Percentiles rank a stretch among this genome's conserved stretches.
These are phyloP conservation scores for Termitomyces sp. DNA, from an alignment of 768 basidiomycete species.

Conservation along the genomic window DNA sequence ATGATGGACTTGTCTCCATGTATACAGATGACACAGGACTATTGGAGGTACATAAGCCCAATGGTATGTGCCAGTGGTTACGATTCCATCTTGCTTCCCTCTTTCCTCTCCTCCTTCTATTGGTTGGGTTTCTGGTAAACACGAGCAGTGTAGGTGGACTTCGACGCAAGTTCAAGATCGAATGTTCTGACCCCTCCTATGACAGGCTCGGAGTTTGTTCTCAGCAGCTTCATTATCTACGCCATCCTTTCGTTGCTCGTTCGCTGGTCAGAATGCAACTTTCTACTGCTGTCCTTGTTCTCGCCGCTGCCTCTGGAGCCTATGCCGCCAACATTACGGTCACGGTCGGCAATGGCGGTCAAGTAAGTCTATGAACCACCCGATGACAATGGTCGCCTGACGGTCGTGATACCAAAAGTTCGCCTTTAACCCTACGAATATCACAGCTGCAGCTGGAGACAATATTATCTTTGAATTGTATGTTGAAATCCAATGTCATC, in stretches of 20 bases:
- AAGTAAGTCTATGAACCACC: slow-evolving; percentile 18
- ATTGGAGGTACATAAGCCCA: neutral
- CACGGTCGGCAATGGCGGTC: slow-evolving; percentile 36
- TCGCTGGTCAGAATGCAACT: slow-evolving; percentile 45
- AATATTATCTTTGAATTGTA: slow-evolving; percentile 53
- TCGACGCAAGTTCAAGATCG: neutral
- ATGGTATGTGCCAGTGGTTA: neutral
- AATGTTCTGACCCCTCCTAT: neutral
- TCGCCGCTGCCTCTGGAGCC: slow-evolving; percentile 36
- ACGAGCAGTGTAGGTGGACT: slow-evolving; percentile 43
- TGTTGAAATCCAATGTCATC: slow-evolving; percentile 11
- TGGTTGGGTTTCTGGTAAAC: slow-evolving; percentile 32
- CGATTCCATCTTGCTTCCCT: neutral
- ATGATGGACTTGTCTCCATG: slow-evolving; percentile 7
- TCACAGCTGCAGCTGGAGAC: slow-evolving; percentile 44
- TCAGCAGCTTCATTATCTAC: slow-evolving; percentile 8
- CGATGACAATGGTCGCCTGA: neutral
- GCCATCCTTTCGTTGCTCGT: slow-evolving; percentile 7
- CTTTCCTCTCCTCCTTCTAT: slow-evolving; percentile 15
- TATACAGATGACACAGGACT: slow-evolving; percentile 3
- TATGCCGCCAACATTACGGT: slow-evolving; percentile 34
- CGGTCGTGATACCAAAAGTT: slow-evolving; percentile 21
- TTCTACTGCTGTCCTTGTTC: slow-evolving; percentile 38
- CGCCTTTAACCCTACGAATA: slow-evolving; percentile 32
- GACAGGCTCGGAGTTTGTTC: slow-evolving; percentile 32